Percentiles rank a stretch among this genome's conserved stretches.
Conservation (phyloP, 768 basidiomycete genomes). For the Lactifluus pinguis region DNA sequence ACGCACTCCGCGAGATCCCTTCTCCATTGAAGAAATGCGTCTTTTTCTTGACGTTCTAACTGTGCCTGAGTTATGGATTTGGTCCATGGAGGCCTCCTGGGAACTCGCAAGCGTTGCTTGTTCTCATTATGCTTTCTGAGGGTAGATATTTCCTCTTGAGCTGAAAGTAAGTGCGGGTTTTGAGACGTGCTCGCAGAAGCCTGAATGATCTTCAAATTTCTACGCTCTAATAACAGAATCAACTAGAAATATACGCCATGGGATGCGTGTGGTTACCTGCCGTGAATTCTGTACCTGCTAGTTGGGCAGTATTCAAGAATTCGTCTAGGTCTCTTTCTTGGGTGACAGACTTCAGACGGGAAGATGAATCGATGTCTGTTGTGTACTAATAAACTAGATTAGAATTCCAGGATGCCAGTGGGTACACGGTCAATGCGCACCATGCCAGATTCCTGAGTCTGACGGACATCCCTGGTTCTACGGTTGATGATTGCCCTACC, state of each 20-base stretch:
- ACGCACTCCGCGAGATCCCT: constrained; percentile 82
- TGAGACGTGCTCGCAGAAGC: constrained; percentile 42
- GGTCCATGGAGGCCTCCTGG: constrained; percentile 84
- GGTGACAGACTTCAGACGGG: constrained; percentile 81
- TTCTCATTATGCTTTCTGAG: constrained; percentile 68
- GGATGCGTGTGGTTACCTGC: constrained; percentile 48
- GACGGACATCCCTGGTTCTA: constrained; percentile 67
- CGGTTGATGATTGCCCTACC: constrained; percentile 95
- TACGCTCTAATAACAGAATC: constrained; percentile 41
- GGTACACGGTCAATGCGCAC: constrained; percentile 33
- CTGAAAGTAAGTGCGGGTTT: constrained; percentile 81
- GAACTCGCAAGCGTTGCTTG: constrained; percentile 70
- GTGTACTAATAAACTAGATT: constrained; percentile 44
- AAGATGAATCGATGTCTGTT: constrained; percentile 59
- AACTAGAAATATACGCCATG: constrained; percentile 6
- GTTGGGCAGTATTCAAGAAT: constrained; percentile 88
- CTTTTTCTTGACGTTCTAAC: constrained; percentile 83
- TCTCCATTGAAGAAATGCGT: constrained; percentile 89
- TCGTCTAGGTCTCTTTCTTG: constrained; percentile 95
- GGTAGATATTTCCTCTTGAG: constrained; percentile 71
- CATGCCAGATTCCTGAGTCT: constrained; percentile 52
- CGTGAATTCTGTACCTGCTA: constrained; percentile 93
- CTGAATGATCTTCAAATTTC: constrained; percentile 75
- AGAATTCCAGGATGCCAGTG: neutral
- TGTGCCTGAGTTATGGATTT: constrained; percentile 67